Evolutionary conservation across 2,329 filamentous ascomycete species (phyloP).

Genomic region (Apiospora pterosperma): DNA sequence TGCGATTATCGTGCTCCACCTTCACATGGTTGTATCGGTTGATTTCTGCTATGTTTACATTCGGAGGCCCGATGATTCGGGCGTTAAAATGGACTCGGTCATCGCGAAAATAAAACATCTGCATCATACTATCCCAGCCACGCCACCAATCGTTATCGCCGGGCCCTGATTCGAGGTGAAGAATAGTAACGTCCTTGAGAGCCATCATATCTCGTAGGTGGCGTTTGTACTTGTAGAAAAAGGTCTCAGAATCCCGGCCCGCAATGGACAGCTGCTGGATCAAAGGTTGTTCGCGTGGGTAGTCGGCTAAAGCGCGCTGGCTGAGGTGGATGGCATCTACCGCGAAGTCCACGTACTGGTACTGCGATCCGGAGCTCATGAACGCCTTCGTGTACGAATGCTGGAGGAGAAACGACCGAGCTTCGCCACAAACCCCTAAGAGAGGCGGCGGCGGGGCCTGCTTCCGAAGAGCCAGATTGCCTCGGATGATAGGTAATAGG

Average conservation of each 20-base stretch:
- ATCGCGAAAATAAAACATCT: not conserved
- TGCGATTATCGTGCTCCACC: not conserved
- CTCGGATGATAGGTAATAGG: no score
- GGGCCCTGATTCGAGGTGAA: not conserved
- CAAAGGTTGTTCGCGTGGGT: not conserved
- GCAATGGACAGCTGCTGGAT: not conserved
- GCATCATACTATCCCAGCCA: not conserved
- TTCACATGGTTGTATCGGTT: not conserved
- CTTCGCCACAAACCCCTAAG: not conserved
- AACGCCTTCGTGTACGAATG: not conserved
- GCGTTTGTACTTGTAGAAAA: not conserved
- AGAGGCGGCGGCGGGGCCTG: not conserved
- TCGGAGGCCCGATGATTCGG: not conserved
- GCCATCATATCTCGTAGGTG: not conserved
- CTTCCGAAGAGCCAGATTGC: no score
- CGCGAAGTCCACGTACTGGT: not conserved
- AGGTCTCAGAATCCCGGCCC: not conserved
- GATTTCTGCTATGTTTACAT: not conserved
- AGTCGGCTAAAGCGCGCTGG: not conserved
- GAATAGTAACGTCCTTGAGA: not conserved
- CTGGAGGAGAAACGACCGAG: not conserved
- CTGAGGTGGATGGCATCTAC: not conserved
- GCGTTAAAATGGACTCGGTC: not conserved
- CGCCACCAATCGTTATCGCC: not conserved
- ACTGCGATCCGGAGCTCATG: not conserved